Evolutionary conservation across 495 filamentous ascomycete species (phyloP).

Genomic region (Penicillium diatomitis): DNA sequence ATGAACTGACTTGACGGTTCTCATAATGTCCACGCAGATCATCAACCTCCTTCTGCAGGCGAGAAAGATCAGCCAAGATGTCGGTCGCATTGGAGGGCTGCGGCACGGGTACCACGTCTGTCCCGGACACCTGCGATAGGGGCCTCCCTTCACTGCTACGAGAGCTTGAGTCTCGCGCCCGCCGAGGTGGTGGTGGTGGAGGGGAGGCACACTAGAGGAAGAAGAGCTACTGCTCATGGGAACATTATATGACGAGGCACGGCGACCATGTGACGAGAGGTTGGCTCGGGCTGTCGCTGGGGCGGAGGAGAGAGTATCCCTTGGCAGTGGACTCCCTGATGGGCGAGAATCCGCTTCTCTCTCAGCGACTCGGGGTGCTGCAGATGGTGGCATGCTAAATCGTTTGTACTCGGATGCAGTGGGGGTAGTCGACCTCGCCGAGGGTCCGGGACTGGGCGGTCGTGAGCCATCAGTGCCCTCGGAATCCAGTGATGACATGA

Average conservation of each 20-base stretch:
- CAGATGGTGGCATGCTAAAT: constrained; percentile 17
- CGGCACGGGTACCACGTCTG: constrained; percentile 14
- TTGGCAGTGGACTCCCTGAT: neutral
- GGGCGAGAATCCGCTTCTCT: constrained; percentile 3
- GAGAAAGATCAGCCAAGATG: constrained; percentile 58
- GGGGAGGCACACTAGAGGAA: constrained; percentile 26
- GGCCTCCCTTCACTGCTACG: constrained; percentile 33
- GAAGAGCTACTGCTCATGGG: constrained; percentile 24
- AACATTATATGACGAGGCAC: constrained; percentile 16
- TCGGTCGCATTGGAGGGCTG: constrained; percentile 38
- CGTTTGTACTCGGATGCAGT: constrained; percentile 14
- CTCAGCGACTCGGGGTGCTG: constrained; percentile 1
- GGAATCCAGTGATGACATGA: constrained; percentile 17
- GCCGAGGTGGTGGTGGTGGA: constrained; percentile 54
- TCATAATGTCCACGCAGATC: constrained; percentile 52
- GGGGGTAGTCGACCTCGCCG: constrained; percentile 3
- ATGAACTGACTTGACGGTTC: constrained; percentile 19
- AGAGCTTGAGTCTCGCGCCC: constrained; percentile 45
- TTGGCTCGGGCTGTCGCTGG: constrained; percentile 2
- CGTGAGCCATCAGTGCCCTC: constrained; percentile 19
- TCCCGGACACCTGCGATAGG: constrained; percentile 10
- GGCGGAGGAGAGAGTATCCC: constrained; percentile 6
- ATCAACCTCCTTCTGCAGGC: constrained; percentile 65
- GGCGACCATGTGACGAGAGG: constrained; percentile 8
- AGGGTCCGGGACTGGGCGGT: constrained; percentile 27